These are phyloP conservation scores for Phylloporus sp. DNA, from an alignment of 768 basidiomycete species.

Conservation along the genomic window DNA sequence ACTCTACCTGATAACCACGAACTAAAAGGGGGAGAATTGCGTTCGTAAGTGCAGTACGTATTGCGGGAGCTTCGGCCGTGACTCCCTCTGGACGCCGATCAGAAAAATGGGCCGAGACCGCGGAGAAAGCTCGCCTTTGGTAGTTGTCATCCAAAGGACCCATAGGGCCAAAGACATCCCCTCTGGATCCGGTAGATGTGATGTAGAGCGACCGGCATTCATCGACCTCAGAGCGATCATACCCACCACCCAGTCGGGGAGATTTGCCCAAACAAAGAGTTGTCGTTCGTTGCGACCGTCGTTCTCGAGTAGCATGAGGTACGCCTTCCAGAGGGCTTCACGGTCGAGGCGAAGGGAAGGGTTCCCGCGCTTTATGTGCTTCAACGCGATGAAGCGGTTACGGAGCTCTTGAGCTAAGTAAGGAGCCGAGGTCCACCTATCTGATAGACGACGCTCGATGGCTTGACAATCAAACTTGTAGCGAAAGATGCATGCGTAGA, in stretches of 20 bases:
- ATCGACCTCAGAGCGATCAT: conserved; percentile 10
- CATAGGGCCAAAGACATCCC: conserved; percentile 40
- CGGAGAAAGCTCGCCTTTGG: conserved; percentile 31
- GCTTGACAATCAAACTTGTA: conserved; percentile 44
- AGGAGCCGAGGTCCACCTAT: conserved; percentile 35
- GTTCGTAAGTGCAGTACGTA: conserved; percentile 27
- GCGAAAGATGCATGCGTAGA: conserved; percentile 44
- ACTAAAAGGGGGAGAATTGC: conserved; percentile 40
- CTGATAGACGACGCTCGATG: conserved; percentile 35
- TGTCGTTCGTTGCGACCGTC: conserved; percentile 46
- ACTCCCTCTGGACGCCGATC: conserved; percentile 32
- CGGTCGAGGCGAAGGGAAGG: conserved; percentile 14
- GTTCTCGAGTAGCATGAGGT: conserved; percentile 52
- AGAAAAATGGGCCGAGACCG: conserved; percentile 4
- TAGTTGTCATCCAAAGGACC: conserved; percentile 46
- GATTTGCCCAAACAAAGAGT: conserved; percentile 39
- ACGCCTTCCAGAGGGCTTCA: conserved; percentile 52
- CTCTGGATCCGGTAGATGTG: conserved; percentile 32
- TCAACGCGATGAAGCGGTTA: conserved; percentile 39
- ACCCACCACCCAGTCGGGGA: conserved; percentile 27
- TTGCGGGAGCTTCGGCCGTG: conserved; percentile 24
- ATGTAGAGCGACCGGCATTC: background rate
- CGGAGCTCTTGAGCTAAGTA: conserved; percentile 43
- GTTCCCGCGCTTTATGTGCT: conserved; percentile 36
- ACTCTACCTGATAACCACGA: conserved; percentile 39